Base-by-base conservation (phyloP, 495 filamentous ascomycete species). In the Aspergillus avenaceus region DNA sequence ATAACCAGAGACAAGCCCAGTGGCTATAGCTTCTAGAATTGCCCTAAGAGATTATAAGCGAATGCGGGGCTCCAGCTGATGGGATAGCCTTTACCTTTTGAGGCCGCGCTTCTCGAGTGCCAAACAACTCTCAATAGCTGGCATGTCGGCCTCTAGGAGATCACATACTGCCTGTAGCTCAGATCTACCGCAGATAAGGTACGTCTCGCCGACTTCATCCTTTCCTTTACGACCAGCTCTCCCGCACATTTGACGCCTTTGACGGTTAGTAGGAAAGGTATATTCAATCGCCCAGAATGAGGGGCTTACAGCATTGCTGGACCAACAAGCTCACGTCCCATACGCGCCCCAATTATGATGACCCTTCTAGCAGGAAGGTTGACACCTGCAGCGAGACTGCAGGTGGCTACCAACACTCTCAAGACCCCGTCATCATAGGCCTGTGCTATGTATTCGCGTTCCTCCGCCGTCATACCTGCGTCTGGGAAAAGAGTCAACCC, bases 211-310 rank as follows among this genome's bases (percentile, higher is more conserved):
- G 37, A 85, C 66, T 21, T 88, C 85, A 48, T 91, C 88, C 52
- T 90, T 91, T 11, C 88, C 88, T 62, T 91, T 91, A 48, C 88
- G 82, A 22, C 88, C 88, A 19, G 88, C 88, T 48, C 88, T 79
- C 11, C 88, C 88, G 56, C 87, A 82, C 88, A 91, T 93, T 67
- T 93, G 88, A 29, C 87, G 80, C 8, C 84, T 86, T 59, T 14
- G 16, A 32, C 19, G 37, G 28, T 62, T 48, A 53, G 53, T 2
- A n/a, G 38, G 7, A 18, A 29, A 5, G 29, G 14, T 18, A 7
- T 4, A 47, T 26, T 19, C n/a, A 13, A 11, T 12, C 11, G n/a
- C 9, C 37, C n/a, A 38, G 7, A 19, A 27, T 29, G 12, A 18
- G 5, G 19, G 56, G 41, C 77, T 55, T 73, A 84, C 76, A 90